Percentiles rank a stretch among this genome's conserved stretches.
These are phyloP conservation scores for Metschnikowia peoriensis DNA, from an alignment of 805 yeast genomes.

Conservation along the genomic window DNA sequence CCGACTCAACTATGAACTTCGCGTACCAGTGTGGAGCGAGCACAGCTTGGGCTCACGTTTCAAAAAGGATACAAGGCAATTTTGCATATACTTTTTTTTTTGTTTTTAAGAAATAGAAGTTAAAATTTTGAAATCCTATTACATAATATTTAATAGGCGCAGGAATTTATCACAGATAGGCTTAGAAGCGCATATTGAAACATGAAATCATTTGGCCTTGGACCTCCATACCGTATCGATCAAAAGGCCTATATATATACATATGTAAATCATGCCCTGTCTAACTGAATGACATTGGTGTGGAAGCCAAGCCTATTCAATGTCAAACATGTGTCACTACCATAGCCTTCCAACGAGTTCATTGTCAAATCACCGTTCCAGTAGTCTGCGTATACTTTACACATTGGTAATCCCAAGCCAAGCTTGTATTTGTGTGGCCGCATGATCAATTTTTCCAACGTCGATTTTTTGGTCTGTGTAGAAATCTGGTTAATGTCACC, in stretches of 20 bases:
- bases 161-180: no score
- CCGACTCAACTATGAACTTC: neutral
- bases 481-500: conserved; percentile 34
- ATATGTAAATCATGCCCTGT: conserved; percentile 54
- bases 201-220: neutral
- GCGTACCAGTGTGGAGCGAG: neutral
- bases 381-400: conserved; percentile 89
- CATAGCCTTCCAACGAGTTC: conserved; percentile 85
- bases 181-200: no score
- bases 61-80: no score
- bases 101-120: no score
- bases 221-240: no score
- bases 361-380: conserved; percentile 92
- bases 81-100: no score
- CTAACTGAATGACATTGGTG: conserved; percentile 62
- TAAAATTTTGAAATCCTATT: no score
- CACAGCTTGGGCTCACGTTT: neutral
- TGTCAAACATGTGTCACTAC: conserved; percentile 82
- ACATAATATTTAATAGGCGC: no score
- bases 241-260: neutral
- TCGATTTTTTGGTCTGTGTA: conserved; percentile 40
- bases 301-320: conserved; percentile 75
- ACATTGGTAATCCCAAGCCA: conserved; percentile 90
- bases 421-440: conserved; percentile 74
- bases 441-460: conserved; percentile 62